Conservation (phyloP, 208 protist genomes). For the Trypanosoma mega region DNA sequence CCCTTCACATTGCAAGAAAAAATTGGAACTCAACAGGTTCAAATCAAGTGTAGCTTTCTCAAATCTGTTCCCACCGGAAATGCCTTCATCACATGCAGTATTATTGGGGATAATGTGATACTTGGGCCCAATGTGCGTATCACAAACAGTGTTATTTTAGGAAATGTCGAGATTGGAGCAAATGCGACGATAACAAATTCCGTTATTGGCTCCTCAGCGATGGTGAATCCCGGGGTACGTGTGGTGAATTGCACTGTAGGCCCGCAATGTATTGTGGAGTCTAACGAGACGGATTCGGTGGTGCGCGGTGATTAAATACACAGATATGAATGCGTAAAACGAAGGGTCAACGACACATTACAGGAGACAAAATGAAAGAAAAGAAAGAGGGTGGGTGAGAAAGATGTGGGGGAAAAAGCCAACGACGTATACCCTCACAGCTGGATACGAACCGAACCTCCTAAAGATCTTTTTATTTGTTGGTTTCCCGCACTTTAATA, state of each 20-base stretch:
- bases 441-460: too few relatives aligned
- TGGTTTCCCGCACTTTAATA: too few relatives aligned
- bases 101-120: conserved; percentile 74
- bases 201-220: conserved; percentile 58
- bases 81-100: conserved; percentile 63
- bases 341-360: too few relatives aligned
- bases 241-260: conserved; percentile 55
- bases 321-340: neutral
- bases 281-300: conserved; percentile 38
- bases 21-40: conserved; percentile 36
- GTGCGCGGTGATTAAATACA: conserved; percentile 8
- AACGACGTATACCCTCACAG: neutral
- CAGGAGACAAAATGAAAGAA: too few relatives aligned
- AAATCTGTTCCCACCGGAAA: conserved; percentile 52
- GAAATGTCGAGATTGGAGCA: conserved; percentile 65
- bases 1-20: conserved; percentile 54
- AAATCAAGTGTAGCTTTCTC: conserved; percentile 63
- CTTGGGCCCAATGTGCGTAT: conserved; percentile 57
- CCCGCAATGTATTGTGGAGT: conserved; percentile 56
- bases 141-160: conserved; percentile 71
- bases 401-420: neutral
- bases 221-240: conserved; percentile 37
- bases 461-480: too few relatives aligned
- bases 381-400: neutral
- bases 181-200: conserved; percentile 46